Conservation (phyloP, 352 stramenopile species). For the Halophytophthora polymorphica region DNA sequence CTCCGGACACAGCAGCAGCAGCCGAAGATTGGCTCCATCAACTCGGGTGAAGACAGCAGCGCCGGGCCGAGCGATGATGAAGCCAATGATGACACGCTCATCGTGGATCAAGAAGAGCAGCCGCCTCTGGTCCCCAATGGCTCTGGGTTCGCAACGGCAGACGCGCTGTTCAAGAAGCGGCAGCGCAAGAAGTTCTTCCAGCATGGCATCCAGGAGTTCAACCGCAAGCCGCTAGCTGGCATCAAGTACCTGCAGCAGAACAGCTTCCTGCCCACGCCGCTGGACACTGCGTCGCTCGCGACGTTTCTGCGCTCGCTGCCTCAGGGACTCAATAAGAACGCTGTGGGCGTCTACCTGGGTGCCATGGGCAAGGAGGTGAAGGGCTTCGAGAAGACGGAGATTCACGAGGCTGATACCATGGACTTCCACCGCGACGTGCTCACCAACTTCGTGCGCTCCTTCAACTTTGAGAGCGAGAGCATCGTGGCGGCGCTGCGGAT, state of each 20-base stretch:
- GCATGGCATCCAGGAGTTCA: conserved; percentile 92
- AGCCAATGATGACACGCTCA: conserved; percentile 25
- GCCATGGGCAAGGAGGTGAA: conserved; percentile 80
- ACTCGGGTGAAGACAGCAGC: conserved; percentile 12
- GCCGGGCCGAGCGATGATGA: conserved; percentile 23
- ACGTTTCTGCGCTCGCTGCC: conserved; percentile 80
- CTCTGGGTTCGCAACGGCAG: conserved; percentile 37
- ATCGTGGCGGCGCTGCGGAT: conserved; percentile 76
- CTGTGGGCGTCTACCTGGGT: conserved; percentile 84
- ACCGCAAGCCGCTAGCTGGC: conserved; percentile 89
- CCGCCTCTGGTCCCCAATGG: conserved; percentile 1
- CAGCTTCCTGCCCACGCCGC: conserved; percentile 67
- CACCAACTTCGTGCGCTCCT: conserved; percentile 66
- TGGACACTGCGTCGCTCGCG: conserved; percentile 81
- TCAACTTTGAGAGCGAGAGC: conserved; percentile 77
- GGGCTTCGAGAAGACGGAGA: conserved; percentile 65
- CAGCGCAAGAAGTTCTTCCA: conserved; percentile 84
- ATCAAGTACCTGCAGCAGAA: conserved; percentile 85
- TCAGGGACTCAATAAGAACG: conserved; percentile 78
- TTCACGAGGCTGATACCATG: conserved; percentile 78
- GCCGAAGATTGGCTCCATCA: conserved; percentile 13
- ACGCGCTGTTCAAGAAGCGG: conserved; percentile 53
- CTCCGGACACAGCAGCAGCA: conserved; percentile 40
- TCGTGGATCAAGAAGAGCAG: conserved; percentile 27
- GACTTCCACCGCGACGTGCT: conserved; percentile 84